A percentile compares a stretch with the other conserved stretches of the same genome.
Conservation (phyloP, 768 basidiomycete species). For the Tricholomella constricta region DNA sequence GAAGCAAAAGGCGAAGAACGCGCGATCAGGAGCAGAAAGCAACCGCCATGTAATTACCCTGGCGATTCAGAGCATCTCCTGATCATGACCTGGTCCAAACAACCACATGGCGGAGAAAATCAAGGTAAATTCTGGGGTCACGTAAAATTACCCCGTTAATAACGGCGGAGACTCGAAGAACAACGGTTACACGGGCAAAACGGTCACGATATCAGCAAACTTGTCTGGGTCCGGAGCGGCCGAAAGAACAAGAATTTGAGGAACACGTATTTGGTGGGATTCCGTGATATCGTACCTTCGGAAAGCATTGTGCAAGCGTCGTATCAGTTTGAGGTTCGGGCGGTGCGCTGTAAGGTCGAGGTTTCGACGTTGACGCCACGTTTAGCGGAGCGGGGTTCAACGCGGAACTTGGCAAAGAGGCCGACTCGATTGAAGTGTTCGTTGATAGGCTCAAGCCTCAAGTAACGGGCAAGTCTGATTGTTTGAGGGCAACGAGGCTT, state of each 20-base stretch:
- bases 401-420: too few species aligned
- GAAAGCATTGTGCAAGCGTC: constrained; percentile 12
- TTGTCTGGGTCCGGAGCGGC: constrained; percentile 2
- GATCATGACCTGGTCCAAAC: constrained; percentile 24
- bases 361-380: too few species aligned
- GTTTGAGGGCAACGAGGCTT: too few species aligned
- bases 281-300: constrained; percentile 12
- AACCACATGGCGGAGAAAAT: constrained; percentile 19
- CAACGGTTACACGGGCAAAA: constrained; percentile 9
- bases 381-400: too few species aligned
- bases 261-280: too few species aligned
- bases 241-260: too few species aligned
- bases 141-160: constrained; percentile 20
- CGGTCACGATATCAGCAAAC: constrained; percentile 13
- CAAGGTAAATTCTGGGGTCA: constrained; percentile 12
- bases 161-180: constrained; percentile 15
- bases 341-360: too few species aligned
- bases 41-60: not conserved
- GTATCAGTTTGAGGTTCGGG: too few species aligned
- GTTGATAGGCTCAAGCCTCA: too few species aligned
- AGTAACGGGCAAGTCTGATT: too few species aligned
- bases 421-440: too few species aligned
- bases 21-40: not conserved
- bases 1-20: not conserved
- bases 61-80: constrained; percentile 14